A percentile compares a stretch with the other conserved stretches of the same genome.
These are phyloP conservation scores for Fusarium nelsonii DNA, from an alignment of 2,329 filamentous ascomycete genomes.

Conservation along the genomic window DNA sequence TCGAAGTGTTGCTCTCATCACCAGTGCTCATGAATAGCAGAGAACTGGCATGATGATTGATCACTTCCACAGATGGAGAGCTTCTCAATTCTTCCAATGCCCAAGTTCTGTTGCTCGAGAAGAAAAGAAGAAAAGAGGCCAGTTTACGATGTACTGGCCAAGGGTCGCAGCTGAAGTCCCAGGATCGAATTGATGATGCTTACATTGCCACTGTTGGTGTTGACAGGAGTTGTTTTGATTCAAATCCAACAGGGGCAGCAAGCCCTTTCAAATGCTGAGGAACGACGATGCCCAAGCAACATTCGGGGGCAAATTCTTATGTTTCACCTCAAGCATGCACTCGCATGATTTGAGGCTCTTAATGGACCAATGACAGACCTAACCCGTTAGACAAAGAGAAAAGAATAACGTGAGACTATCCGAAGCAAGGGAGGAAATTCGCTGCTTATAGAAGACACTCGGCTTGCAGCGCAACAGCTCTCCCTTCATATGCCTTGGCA, in stretches of 20 bases:
- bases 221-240: conserved; percentile 29
- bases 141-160: background rate
- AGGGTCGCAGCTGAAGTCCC: background rate
- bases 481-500: conserved; percentile 31
- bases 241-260: conserved; percentile 15
- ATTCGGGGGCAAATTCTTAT: conserved; percentile 5
- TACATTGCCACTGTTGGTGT: conserved; percentile 12
- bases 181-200: conserved; percentile 7
- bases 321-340: conserved; percentile 20
- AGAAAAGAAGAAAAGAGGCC: background rate
- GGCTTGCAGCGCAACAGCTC: background rate
- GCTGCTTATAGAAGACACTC: too few species aligned
- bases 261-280: conserved; percentile 13
- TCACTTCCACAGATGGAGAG: background rate
- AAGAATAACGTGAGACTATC: background rate
- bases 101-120: background rate
- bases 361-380: background rate
- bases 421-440: conserved; percentile 26
- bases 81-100: background rate
- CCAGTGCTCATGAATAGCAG: background rate
- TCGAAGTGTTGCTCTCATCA: background rate
- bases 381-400: conserved; percentile 6
- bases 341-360: background rate
- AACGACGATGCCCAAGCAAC: conserved; percentile 22
- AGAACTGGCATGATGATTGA: background rate